Percentiles rank a stretch among this genome's conserved stretches.
Conservation (phyloP, 1,284 basidiomycete species). For the Schizophyllum commune region DNA sequence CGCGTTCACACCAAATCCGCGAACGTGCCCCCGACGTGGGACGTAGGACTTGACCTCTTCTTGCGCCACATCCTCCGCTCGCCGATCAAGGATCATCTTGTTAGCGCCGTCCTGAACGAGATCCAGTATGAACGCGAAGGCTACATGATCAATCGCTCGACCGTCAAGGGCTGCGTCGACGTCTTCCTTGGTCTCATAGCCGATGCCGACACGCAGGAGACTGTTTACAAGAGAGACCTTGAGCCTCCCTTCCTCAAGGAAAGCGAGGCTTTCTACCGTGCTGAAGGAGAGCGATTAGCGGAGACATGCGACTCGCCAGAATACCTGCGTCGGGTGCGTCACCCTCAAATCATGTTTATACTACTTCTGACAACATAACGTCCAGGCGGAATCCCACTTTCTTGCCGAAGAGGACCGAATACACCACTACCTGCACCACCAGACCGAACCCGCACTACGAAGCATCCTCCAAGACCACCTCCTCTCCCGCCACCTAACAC, state of each 20-base stretch:
- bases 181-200: constrained; percentile 70
- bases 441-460: constrained; percentile 66
- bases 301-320: constrained; percentile 75
- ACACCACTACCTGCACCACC: constrained; percentile 82
- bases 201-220: constrained; percentile 30
- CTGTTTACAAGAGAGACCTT: constrained; percentile 81
- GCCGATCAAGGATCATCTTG: constrained; percentile 80
- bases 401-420: constrained; percentile 82
- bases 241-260: constrained; percentile 80
- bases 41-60: constrained; percentile 83
- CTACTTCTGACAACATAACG: neutral
- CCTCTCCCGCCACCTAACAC: constrained; percentile 69
- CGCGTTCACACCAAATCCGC: constrained; percentile 74
- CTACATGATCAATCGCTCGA: constrained; percentile 85
- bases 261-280: constrained; percentile 74
- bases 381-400: constrained; percentile 78
- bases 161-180: constrained; percentile 86
- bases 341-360: neutral
- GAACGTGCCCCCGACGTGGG: constrained; percentile 72
- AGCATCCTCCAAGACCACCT: constrained; percentile 75
- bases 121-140: constrained; percentile 91
- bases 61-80: constrained; percentile 76
- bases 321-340: constrained; percentile 72
- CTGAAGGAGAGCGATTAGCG: constrained; percentile 69
- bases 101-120: constrained; percentile 78